Base-by-base conservation (phyloP, 106 monocot species). In the Allium fistulosum region DNA sequence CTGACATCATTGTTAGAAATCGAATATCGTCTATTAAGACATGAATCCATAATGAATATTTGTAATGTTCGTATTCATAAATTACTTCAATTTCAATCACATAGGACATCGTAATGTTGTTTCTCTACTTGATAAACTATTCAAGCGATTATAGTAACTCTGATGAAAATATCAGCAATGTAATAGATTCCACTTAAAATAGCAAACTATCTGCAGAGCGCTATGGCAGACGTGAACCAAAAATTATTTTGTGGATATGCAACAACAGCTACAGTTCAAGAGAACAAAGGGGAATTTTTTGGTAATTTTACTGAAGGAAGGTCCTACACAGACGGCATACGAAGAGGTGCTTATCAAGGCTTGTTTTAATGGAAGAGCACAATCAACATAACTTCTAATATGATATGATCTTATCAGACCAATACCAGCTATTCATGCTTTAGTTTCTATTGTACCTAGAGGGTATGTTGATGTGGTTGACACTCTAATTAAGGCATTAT, bases 301-400 rank as follows among this genome's bases (percentile, higher is more conserved):
- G 65, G 78, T 81, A 69, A 17, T 85, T 62, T 79, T 94, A 49
- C 65, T 94, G 12, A 82, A 72, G 69, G 79, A 90, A 1, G 94
- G 90, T 18, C 79, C 90, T 2, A 77, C 78, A 0, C 94, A 94
- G 72, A 78, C 69, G n/a, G 84, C 90, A 3, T 90, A 87, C 26
- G 90, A 94, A 65, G 94, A 90, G 94, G 83, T n/a, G 11, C 61
- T 91, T 61, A 64, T 94, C 8, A 91, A 91, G 73, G 85, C 88
- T 0, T 75, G 79, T 52, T 71, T 75, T 57, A 84, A 91, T 46
- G 80, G 87, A 28, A 76, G 52, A 62, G 71, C 87, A 0, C 57
- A 63, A 67, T 61, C 87, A 11, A 82, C 76, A 7, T 83, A 83
- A 62, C 76, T 91, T 13, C 68, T 94, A 58, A 81, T 94, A 85